These are phyloP conservation scores for Trametes cingulata DNA, from an alignment of 768 basidiomycete genomes.

Conservation along the genomic window DNA sequence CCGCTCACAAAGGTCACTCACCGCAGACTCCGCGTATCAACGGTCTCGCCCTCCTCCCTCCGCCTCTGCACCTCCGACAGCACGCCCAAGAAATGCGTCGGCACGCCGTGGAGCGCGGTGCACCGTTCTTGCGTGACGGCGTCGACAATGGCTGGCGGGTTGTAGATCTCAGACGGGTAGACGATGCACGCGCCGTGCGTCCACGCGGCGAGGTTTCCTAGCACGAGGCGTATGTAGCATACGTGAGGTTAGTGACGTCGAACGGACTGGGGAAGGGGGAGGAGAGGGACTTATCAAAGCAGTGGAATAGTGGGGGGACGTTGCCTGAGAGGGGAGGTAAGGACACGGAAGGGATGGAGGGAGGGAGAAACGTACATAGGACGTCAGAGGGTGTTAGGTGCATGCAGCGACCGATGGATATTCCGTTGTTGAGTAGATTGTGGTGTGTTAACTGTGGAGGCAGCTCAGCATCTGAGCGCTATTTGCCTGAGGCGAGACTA, in stretches of 20 bases:
- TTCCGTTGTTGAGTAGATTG: slow-evolving; percentile 77
- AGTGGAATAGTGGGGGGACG: slow-evolving; percentile 82
- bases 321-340: slow-evolving; percentile 53
- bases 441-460: slow-evolving; percentile 65
- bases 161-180: slow-evolving; percentile 67
- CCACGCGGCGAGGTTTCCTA: slow-evolving; percentile 82
- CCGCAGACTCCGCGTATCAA: slow-evolving; percentile 59
- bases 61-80: slow-evolving; percentile 65
- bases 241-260: background rate
- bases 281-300: slow-evolving; percentile 73
- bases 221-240: slow-evolving; percentile 59
- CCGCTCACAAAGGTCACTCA: slow-evolving; percentile 28
- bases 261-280: background rate
- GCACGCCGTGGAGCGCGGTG: slow-evolving; percentile 82
- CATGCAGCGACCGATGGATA: slow-evolving; percentile 75
- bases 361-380: slow-evolving; percentile 51
- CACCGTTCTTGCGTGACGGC: slow-evolving; percentile 68
- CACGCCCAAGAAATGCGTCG: slow-evolving; percentile 81
- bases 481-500: background rate
- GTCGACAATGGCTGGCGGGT: slow-evolving; percentile 68
- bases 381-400: slow-evolving; percentile 61
- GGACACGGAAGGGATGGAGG: background rate
- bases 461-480: background rate
- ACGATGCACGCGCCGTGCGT: slow-evolving; percentile 71
- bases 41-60: slow-evolving; percentile 41